A percentile compares a stretch with the other conserved stretches of the same genome.
These are phyloP conservation scores for Populus hybrid DNA, from an alignment of 441 rosid genomes.

Conservation along the genomic window DNA sequence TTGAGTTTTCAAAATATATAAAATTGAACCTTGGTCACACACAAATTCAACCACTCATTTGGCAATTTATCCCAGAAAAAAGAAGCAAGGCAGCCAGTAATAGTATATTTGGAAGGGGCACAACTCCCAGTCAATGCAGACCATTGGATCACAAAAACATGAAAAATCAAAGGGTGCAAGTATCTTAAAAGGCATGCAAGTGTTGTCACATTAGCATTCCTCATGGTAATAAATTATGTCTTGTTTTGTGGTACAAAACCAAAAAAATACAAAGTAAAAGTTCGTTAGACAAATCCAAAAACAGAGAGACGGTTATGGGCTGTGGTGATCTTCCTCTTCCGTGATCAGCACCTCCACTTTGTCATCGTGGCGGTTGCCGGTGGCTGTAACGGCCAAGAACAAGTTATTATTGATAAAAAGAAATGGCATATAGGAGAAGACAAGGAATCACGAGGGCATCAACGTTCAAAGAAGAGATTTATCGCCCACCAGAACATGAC, in stretches of 20 bases:
- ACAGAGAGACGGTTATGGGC: constrained; percentile 3
- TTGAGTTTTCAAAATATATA: not conserved
- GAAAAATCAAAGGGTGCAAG: not conserved
- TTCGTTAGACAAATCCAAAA: constrained; percentile 32
- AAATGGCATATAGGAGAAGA: constrained; percentile 90
- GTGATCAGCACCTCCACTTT: not conserved
- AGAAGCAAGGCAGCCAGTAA: not conserved
- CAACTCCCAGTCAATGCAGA: not conserved
- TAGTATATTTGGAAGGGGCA: not conserved
- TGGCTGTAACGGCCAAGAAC: constrained; percentile 13
- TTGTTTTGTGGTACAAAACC: not conserved
- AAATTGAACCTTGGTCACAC: not conserved
- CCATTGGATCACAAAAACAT: constrained; percentile 8
- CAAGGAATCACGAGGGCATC: constrained; percentile 72
- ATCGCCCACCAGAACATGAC: constrained; percentile 32
- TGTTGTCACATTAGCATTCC: constrained; percentile 14
- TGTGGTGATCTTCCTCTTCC: not conserved
- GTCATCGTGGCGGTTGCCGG: constrained; percentile 1
- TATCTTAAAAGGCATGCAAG: constrained; percentile 2
- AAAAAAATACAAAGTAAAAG: constrained; percentile 9
- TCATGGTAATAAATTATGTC: not conserved
- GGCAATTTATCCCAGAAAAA: not conserved
- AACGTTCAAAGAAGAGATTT: constrained; percentile 77
- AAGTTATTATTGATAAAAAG: not conserved
- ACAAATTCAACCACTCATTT: not conserved